Evolutionary conservation across 805 yeast genomes (phyloP), one percentile per base, ranked within the genome.

Genomic region (Schwanniomyces sp.): DNA sequence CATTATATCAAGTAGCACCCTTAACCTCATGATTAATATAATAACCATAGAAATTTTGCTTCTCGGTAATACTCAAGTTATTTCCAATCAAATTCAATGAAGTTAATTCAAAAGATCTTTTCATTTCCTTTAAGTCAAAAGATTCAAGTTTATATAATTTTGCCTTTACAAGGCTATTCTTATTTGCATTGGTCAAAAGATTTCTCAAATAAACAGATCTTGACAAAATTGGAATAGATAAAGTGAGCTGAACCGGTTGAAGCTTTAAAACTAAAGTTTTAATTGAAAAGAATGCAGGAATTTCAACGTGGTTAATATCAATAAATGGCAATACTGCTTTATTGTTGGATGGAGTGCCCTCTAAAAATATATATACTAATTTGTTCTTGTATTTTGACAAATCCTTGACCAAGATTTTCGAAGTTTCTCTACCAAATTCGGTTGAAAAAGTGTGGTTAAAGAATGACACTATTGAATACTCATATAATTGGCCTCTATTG

Each of bases 331-430:
- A 72, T 1, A 91, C 60, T 0, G 91, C 83, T 51, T 84, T 83
- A 43, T 95, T 94, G 61, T 91, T 92, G 0, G 96, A 82, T 0
- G 96, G 76, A 0, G 96, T 88, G 0, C 96, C 96, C 59, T 91
- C 97, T 2, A 85, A 74, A 48, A 90, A 81, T 18, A 86, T 54
- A 44, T 77, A 84, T 4, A 82, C 73, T 0, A 60, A 67, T 37
- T 77, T 75, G n/a, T 74, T 70, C 3, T 63, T 60, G 17, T 65
- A 57, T 26, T 61, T 53, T 1, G 55, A 39, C 18, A 68, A 46
- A 34, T 62, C 65, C 9, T 49, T 47, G 9, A 64, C 49, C 17
- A 40, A 46, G 5, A 47, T 34, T 3, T 47, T 40, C 21, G 53
- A 50, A 5, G 48, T 54, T 17, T 34, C 34, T 9, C 14, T 18